Conservation (phyloP, 257 asterid genomes). For the Parsonsia alboflavescens region DNA sequence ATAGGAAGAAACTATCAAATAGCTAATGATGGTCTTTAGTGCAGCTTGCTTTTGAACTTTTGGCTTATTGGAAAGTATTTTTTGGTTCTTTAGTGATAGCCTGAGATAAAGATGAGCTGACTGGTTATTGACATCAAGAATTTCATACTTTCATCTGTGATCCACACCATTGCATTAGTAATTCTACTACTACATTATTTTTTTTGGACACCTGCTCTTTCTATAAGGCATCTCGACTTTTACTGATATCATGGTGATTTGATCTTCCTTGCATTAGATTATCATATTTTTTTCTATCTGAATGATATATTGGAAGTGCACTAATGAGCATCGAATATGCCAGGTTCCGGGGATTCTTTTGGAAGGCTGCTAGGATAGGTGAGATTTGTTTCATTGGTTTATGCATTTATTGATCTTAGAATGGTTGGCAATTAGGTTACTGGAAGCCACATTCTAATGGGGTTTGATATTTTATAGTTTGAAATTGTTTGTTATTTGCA, state of each 20-base stretch:
- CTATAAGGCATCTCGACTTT: background rate
- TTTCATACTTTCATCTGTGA: background rate
- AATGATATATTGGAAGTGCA: background rate
- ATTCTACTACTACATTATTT: background rate
- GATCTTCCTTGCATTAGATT: background rate
- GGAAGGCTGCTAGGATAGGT: slow-evolving; percentile 64
- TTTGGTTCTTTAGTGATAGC: background rate
- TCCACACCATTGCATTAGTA: background rate
- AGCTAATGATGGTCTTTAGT: background rate
- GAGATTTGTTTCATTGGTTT: slow-evolving; percentile 1
- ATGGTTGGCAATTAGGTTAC: background rate
- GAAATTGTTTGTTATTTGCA: background rate
- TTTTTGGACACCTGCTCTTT: background rate
- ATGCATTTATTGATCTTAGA: background rate
- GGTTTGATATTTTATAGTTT: background rate
- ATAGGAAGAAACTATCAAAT: background rate
- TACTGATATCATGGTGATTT: background rate
- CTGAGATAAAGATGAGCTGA: background rate
- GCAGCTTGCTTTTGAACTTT: background rate
- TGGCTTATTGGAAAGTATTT: background rate
- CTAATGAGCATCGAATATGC: slow-evolving; percentile 1
- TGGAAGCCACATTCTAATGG: background rate
- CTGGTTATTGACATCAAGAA: background rate
- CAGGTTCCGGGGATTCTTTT: slow-evolving; percentile 58
- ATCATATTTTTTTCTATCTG: background rate